A percentile compares a stretch with the other conserved stretches of the same genome.
These are phyloP conservation scores for Inga laurina DNA, from an alignment of 306 rosid genomes.

Conservation along the genomic window DNA sequence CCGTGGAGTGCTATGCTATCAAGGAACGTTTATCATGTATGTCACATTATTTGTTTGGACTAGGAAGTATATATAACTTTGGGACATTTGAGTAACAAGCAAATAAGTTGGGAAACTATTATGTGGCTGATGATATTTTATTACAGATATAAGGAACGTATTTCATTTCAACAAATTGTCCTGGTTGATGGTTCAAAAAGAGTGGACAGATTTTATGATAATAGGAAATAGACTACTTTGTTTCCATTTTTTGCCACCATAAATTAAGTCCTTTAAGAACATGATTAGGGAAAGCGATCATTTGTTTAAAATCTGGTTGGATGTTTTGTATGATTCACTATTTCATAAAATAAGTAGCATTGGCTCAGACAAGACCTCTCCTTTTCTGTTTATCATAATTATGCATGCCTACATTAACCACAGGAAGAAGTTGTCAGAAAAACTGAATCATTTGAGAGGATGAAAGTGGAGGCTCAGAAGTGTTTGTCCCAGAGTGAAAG, in stretches of 20 bases:
- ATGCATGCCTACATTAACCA: slow-evolving; percentile 25
- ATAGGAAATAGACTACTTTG: neutral
- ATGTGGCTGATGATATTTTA: neutral
- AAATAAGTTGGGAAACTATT: neutral
- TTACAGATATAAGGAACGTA: neutral
- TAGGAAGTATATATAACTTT: neutral
- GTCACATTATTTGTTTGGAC: neutral
- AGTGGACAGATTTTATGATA: neutral
- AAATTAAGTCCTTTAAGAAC: slow-evolving; percentile 5
- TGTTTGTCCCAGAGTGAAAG: slow-evolving; percentile 80
- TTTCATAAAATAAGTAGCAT: neutral
- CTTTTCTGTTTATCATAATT: neutral
- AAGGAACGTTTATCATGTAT: neutral
- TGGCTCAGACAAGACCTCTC: neutral
- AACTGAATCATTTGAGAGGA: slow-evolving; percentile 65
- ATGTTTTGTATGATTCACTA: neutral
- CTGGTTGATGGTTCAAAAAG: neutral
- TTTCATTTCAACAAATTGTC: neutral
- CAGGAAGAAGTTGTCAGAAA: slow-evolving; percentile 89
- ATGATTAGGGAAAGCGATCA: slow-evolving; percentile 4
- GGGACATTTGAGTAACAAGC: neutral
- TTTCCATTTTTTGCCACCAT: neutral
- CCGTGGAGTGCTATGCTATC: neutral
- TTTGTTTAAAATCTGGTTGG: neutral
- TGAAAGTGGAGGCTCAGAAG: slow-evolving; percentile 83